phyloP scores from a whole-genome alignment of 2,329 filamentous ascomycete genomes.

The Ascochyta lentis region DNA sequence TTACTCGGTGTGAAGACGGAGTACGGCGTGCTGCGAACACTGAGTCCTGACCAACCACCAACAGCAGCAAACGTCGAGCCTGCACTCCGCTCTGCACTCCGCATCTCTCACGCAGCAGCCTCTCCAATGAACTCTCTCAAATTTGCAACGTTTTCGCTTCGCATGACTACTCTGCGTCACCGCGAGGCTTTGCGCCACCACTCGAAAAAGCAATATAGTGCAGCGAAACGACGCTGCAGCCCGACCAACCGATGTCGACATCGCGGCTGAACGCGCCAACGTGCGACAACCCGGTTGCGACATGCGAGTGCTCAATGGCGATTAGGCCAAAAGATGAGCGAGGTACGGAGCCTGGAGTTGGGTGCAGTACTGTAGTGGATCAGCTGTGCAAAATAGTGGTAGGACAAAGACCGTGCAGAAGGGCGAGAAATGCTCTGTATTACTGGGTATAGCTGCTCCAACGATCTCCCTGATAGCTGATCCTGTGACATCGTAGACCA shows the following conservation, averaged over 20 bases:
- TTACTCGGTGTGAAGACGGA: neutral
- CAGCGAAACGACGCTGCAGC: conserved; percentile 2
- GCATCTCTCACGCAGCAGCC: conserved; percentile 6
- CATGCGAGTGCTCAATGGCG: neutral
- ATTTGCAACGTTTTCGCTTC: conserved; percentile 9
- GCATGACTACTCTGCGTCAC: conserved; percentile 22
- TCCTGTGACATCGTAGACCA: neutral
- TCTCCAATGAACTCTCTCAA: neutral
- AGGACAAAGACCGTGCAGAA: too few species aligned
- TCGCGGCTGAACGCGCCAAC: neutral
- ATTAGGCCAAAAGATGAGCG: neutral
- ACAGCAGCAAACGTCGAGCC: neutral
- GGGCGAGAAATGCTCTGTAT: neutral
- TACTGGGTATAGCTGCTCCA: neutral
- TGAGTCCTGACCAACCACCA: neutral
- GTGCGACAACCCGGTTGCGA: neutral
- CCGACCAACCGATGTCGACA: neutral
- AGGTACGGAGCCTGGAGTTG: neutral
- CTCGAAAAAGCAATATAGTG: conserved; percentile 26
- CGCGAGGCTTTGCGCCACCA: neutral
- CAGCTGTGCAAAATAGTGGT: neutral
- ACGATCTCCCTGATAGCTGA: neutral
- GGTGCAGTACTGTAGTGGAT: neutral
- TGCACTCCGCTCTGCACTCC: conserved; percentile 15
- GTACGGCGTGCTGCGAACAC: conserved; percentile 7